These are phyloP conservation scores for Mrakia gelida DNA, from an alignment of 768 basidiomycete species.

Conservation along the genomic window DNA sequence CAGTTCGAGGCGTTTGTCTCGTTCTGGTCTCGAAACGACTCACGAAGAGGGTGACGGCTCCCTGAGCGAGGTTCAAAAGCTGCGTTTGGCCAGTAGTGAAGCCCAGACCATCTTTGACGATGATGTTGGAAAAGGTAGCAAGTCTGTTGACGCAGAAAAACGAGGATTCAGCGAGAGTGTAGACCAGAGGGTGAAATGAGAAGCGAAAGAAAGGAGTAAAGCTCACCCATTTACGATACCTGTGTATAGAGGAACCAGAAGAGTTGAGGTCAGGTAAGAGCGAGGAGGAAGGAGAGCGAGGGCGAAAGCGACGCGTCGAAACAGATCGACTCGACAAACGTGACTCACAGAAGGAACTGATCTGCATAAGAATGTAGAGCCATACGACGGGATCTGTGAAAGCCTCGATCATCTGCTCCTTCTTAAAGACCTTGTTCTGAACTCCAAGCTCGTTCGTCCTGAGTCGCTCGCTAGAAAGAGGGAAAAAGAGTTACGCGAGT, in stretches of 20 bases:
- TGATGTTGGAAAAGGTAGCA: slow-evolving; percentile 55
- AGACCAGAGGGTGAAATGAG: too few relatives aligned
- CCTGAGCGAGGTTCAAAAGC: slow-evolving; percentile 47
- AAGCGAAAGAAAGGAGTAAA: too few relatives aligned
- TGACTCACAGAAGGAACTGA: background rate
- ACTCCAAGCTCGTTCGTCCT: slow-evolving; percentile 55
- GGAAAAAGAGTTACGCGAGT: background rate
- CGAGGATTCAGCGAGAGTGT: too few relatives aligned
- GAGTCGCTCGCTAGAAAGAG: slow-evolving; percentile 46
- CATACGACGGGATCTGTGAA: slow-evolving; percentile 52
- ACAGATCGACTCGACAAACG: background rate
- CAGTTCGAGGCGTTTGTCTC: too few relatives aligned
- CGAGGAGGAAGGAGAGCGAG: too few relatives aligned
- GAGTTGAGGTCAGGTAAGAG: background rate
- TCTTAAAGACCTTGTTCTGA: slow-evolving; percentile 47
- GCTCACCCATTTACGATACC: slow-evolving; percentile 43
- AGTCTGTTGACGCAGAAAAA: slow-evolving; percentile 44
- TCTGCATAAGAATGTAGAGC: slow-evolving; percentile 45
- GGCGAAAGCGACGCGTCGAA: too few relatives aligned
- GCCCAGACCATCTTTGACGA: slow-evolving; percentile 49
- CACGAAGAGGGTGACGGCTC: slow-evolving; percentile 47
- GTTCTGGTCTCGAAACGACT: too few relatives aligned
- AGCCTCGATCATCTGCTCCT: slow-evolving; percentile 48
- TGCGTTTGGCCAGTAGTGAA: slow-evolving; percentile 55
- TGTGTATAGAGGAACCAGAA: background rate